Evolutionary conservation across 148 eudicot genomes (phyloP).

Genomic region (Oxyria digyna): DNA sequence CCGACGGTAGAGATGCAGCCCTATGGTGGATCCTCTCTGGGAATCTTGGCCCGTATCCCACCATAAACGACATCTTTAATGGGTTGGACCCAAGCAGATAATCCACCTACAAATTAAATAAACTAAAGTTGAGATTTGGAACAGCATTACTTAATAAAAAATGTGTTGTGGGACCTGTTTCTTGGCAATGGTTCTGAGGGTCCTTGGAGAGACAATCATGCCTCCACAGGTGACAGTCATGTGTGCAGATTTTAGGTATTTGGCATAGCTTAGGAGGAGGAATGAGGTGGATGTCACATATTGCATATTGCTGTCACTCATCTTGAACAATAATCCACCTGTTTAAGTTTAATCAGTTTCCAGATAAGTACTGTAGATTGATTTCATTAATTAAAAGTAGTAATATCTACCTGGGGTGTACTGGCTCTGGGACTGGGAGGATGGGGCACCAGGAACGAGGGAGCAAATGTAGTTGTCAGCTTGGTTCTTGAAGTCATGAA

Average conservation of each 20-base stretch:
- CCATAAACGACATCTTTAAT: conserved; percentile 76
- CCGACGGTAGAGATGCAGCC: conserved; percentile 66
- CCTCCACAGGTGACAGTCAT: conserved; percentile 56
- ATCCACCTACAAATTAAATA: conserved; percentile 37
- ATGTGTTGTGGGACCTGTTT: conserved; percentile 34
- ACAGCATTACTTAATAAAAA: neutral
- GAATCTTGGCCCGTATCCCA: conserved; percentile 61
- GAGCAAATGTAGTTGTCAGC: conserved; percentile 72
- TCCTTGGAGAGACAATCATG: conserved; percentile 26
- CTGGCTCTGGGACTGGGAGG: conserved; percentile 41
- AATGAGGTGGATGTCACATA: conserved; percentile 79
- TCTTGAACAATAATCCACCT: conserved; percentile 71
- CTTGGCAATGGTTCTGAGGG: conserved; percentile 52
- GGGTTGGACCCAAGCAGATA: conserved; percentile 73
- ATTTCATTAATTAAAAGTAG: too few species aligned
- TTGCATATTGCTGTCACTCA: conserved; percentile 64
- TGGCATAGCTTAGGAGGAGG: conserved; percentile 65
- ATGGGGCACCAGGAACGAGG: conserved; percentile 54
- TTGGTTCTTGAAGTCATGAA: conserved; percentile 60
- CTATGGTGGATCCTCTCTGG: conserved; percentile 76
- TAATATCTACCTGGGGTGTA: conserved; percentile 71
- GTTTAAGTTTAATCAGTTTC: neutral
- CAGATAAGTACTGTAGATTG: neutral
- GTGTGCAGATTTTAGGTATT: conserved; percentile 52
- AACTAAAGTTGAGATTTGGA: neutral